phyloP scores from a whole-genome alignment of 140 eudicot genomes.

The Ambrosia hybrid region DNA sequence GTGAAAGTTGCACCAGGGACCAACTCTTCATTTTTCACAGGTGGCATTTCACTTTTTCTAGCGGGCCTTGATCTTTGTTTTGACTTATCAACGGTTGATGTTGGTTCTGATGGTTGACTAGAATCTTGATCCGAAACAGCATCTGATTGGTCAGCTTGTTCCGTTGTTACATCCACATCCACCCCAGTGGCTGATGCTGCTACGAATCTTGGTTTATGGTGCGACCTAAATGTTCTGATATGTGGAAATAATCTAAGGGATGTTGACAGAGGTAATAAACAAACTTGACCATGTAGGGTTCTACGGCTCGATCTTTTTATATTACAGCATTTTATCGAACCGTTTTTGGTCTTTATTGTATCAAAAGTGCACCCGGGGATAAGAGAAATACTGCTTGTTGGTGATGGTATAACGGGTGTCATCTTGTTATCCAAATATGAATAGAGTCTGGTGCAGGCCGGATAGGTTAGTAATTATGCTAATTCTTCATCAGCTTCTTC shows the following conservation, averaged over 20 bases:
- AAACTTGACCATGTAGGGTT: conserved; percentile 48
- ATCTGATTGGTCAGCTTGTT: conserved; percentile 62
- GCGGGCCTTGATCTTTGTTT: conserved; percentile 57
- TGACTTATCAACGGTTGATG: conserved; percentile 40
- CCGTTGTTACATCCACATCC: conserved; percentile 59
- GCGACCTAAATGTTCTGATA: conserved; percentile 36
- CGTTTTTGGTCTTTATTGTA: conserved; percentile 38
- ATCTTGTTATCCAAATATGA: conserved; percentile 41
- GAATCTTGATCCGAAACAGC: conserved; percentile 39
- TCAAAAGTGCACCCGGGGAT: conserved; percentile 43
- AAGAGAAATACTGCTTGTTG: conserved; percentile 49
- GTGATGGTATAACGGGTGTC: conserved; percentile 69
- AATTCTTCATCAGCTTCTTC: conserved; percentile 42
- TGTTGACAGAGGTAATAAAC: conserved; percentile 57
- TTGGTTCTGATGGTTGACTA: conserved; percentile 26
- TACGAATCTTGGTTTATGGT: conserved; percentile 35
- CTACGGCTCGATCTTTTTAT: conserved; percentile 39
- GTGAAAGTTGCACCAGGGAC: conserved; percentile 84
- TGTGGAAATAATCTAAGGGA: conserved; percentile 68
- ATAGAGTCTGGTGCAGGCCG: conserved; percentile 2
- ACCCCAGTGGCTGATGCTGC: conserved; percentile 57
- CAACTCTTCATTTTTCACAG: conserved; percentile 82
- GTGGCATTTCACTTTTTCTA: conserved; percentile 95
- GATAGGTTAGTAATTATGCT: conserved; percentile 21
- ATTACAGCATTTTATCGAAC: conserved; percentile 47